Conservation (phyloP, 169 alveolate genomes). For the Eimeria praecox region DNA sequence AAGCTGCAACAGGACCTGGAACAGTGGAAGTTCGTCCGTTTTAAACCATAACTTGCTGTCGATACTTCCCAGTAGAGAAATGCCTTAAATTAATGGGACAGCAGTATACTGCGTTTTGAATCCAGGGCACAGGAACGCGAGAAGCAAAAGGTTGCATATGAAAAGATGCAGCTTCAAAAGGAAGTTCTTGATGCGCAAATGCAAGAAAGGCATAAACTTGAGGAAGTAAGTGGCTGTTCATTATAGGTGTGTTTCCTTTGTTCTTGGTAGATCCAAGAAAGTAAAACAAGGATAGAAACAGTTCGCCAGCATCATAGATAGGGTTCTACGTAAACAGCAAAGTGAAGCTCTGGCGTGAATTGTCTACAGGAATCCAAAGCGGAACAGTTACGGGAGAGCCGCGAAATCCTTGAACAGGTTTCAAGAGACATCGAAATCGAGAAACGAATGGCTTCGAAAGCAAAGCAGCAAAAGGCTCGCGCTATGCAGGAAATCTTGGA, state of each 20-base stretch:
- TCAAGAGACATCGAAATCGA: conserved; percentile 57
- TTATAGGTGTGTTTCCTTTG: neutral
- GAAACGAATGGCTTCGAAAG: conserved; percentile 43
- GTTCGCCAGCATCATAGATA: neutral
- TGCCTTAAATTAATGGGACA: neutral
- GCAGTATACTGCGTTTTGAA: neutral
- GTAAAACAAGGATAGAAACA: neutral
- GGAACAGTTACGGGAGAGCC: conserved; percentile 70
- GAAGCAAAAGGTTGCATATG: conserved; percentile 47
- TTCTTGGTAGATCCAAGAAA: neutral
- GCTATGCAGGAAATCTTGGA: conserved; percentile 75
- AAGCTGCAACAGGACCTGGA: conserved; percentile 64
- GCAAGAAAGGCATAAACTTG: conserved; percentile 63
- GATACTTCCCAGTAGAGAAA: neutral
- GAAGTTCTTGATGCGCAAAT: conserved; percentile 73
- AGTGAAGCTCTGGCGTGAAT: neutral
- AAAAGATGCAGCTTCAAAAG: conserved; percentile 66
- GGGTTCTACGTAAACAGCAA: neutral
- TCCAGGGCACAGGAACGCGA: conserved; percentile 51
- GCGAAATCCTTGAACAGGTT: conserved; percentile 63
- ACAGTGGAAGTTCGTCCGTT: conserved; percentile 40
- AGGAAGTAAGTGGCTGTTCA: conserved; percentile 49
- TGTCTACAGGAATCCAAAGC: conserved; percentile 54
- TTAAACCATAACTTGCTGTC: neutral
- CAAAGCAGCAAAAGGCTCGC: conserved; percentile 70